Conservation (phyloP, 1,139 yeast species). For the Diutina siamensis region DNA sequence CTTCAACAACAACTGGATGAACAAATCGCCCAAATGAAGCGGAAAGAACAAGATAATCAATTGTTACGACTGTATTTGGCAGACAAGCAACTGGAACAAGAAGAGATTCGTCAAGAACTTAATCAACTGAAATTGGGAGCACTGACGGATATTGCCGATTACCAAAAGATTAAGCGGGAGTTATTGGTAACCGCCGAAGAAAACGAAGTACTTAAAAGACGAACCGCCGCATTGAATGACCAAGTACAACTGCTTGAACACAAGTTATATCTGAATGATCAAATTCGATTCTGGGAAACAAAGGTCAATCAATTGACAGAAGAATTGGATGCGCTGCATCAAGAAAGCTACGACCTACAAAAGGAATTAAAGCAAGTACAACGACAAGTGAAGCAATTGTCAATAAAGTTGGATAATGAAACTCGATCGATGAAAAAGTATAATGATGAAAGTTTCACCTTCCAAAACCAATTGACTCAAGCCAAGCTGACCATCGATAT, state of each 20-base stretch:
- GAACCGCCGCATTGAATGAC: slow-evolving; percentile 23
- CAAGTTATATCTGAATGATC: slow-evolving; percentile 34
- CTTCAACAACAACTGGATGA: slow-evolving; percentile 17
- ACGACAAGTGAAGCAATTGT: slow-evolving; percentile 24
- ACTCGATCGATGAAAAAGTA: slow-evolving; percentile 27
- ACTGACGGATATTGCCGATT: background rate
- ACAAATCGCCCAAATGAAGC: background rate
- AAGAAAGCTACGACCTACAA: slow-evolving; percentile 11
- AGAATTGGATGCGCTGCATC: slow-evolving; percentile 22
- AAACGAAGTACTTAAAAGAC: slow-evolving; percentile 28
- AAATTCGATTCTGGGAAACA: slow-evolving; percentile 33
- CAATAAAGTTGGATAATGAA: slow-evolving; percentile 27
- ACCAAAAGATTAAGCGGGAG: slow-evolving; percentile 2
- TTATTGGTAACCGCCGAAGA: slow-evolving; percentile 27
- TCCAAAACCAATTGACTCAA: slow-evolving; percentile 30
- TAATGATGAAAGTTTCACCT: slow-evolving; percentile 37
- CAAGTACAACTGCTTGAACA: slow-evolving; percentile 28
- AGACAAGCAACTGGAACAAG: slow-evolving; percentile 2
- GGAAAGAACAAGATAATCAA: background rate
- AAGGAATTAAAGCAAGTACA: slow-evolving; percentile 14
- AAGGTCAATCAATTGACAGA: slow-evolving; percentile 23
- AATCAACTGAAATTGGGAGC: slow-evolving; percentile 1
- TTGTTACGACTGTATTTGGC: slow-evolving; percentile 1
- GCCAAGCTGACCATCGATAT: slow-evolving; percentile 24
- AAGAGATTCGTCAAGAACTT: slow-evolving; percentile 4